phyloP scores from a whole-genome alignment of 495 filamentous ascomycete genomes.

The Tuber borchii region DNA sequence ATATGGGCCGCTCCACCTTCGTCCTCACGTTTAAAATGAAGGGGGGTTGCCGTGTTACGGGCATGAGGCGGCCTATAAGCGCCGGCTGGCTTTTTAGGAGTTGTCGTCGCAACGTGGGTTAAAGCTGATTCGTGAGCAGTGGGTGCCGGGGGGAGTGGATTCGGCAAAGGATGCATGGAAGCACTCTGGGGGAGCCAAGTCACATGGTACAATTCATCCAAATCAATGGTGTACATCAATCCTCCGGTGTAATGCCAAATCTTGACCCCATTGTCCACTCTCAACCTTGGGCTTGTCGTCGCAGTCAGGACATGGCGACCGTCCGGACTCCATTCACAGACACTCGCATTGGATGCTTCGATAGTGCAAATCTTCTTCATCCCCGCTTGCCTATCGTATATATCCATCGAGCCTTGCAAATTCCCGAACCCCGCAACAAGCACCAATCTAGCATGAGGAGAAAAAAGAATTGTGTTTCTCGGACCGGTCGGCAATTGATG shows the following conservation, averaged over 20 bases:
- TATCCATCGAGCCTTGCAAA: conserved; percentile 91
- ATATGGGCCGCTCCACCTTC: conserved; percentile 87
- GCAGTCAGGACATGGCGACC: conserved; percentile 91
- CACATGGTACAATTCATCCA: conserved; percentile 89
- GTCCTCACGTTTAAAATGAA: conserved; percentile 96
- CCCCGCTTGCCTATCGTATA: conserved; percentile 90
- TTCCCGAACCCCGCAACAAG: conserved; percentile 96
- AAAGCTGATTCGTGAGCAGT: conserved; percentile 76
- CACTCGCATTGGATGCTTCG: conserved; percentile 87
- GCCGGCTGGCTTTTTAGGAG: conserved; percentile 86
- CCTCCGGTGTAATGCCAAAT: conserved; percentile 89
- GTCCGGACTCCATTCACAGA: conserved; percentile 95
- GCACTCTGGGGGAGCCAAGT: conserved; percentile 73
- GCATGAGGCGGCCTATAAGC: conserved; percentile 97
- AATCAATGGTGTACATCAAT: conserved; percentile 90
- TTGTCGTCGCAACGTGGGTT: conserved; percentile 77
- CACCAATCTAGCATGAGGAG: conserved; percentile 84
- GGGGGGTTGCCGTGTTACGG: conserved; percentile 74
- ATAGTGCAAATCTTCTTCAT: conserved; percentile 86
- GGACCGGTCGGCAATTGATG: conserved; percentile 79
- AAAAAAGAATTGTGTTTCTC: conserved; percentile 92
- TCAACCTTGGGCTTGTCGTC: conserved; percentile 85
- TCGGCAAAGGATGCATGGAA: conserved; percentile 55
- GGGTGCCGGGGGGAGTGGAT: conserved; percentile 71
- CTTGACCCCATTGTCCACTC: conserved; percentile 93